Conservation (phyloP, 805 yeast species). For the Candida maesae region DNA sequence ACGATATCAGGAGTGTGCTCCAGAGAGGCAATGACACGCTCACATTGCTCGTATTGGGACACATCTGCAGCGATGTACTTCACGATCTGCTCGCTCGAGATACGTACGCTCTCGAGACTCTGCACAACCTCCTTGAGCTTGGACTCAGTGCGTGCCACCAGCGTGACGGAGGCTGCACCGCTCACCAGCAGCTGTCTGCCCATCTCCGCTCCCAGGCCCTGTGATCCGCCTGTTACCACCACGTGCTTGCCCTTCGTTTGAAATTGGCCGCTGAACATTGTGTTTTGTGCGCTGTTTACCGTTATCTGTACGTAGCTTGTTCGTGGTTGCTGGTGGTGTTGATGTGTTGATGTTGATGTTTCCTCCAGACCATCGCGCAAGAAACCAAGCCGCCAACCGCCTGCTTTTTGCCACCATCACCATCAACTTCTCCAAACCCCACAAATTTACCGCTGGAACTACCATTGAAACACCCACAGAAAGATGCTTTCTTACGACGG, state of each 20-base stretch:
- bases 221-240: constrained; percentile 90
- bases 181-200: constrained; percentile 51
- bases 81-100: constrained; percentile 41
- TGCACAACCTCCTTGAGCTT: constrained; percentile 52
- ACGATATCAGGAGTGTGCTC: constrained; percentile 60
- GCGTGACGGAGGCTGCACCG: constrained; percentile 63
- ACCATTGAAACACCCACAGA: too few relatives aligned
- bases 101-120: too few relatives aligned
- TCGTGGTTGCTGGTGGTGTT: too few relatives aligned
- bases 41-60: constrained; percentile 49
- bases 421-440: background rate
- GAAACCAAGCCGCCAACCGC: too few relatives aligned
- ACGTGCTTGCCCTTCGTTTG: constrained; percentile 42
- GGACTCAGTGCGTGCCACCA: constrained; percentile 73
- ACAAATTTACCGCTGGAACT: background rate
- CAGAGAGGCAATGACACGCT: constrained; percentile 38
- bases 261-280: constrained; percentile 18
- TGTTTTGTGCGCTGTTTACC: too few relatives aligned
- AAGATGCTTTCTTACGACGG: constrained; percentile 15
- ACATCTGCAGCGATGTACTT: constrained; percentile 61
- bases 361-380: too few relatives aligned
- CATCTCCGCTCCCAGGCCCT: constrained; percentile 83
- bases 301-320: too few relatives aligned
- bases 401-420: background rate
- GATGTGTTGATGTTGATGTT: too few relatives aligned